Evolutionary conservation across 2,329 filamentous ascomycete species (phyloP), one percentile per base, ranked within the genome.

Genomic region (Furcasterigmium furcatum): DNA sequence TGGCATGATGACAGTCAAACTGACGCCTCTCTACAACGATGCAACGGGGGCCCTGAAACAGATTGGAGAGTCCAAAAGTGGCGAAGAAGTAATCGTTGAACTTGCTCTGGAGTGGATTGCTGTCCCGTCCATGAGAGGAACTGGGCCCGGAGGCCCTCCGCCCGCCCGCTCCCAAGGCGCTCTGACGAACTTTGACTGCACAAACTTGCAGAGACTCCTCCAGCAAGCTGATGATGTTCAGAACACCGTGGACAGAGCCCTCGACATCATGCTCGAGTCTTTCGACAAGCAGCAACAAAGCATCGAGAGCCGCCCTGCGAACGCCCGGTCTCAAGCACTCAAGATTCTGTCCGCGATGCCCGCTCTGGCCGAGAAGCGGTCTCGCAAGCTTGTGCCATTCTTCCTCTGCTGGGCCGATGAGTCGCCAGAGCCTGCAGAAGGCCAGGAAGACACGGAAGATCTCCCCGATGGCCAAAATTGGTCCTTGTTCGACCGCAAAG

Each of bases 1-100:
- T 56, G 94, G 94, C 41, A 79, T 96, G 65, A 76, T 97, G 48
- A 94, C 91, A 1, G 83, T 95, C 41, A 88, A 87, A 54, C 75
- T 96, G 52, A 80, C 91, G 1, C 90, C 90, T 29, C 74, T 95
- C 6, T 96, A 92, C 88, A 88, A 95, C 49, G 89, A 95, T 56
- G 80, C 88, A 1, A 82, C 86, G 42, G 79, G 83, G 45, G 83
- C 88, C 1, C 68, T 99, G 58, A 87, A 89, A 57, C 76, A 85
- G 43, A 83, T 99, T 44, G 79, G 84, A 18, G 78, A 88, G 53
- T 77, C 76, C 19, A 84, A 86, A 52, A 66, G 71, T 32, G 90
- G 88, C 19, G 91, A 96, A 60, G 82, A 85, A 25, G 71, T 78
- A 16, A 76, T 96, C 30, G 82, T 85, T 2, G 75, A 80, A 3